phyloP scores from a whole-genome alignment of 257 asterid genomes.

The Echites panduratus region DNA sequence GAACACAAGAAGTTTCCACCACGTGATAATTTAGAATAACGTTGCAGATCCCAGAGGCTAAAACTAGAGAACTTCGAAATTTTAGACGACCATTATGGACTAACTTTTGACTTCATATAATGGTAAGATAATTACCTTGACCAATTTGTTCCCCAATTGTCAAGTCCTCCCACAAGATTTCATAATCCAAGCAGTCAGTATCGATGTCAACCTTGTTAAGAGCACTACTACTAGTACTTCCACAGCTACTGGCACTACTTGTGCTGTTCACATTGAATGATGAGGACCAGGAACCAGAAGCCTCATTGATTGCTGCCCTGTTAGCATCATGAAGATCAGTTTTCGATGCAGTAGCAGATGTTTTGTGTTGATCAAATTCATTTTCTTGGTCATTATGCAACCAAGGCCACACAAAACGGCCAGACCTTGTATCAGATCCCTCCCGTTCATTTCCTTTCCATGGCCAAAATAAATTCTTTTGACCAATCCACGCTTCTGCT shows the following conservation, averaged over 20 bases:
- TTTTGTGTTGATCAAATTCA: conserved; percentile 43
- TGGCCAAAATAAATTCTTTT: conserved; percentile 69
- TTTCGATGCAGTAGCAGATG: conserved; percentile 28
- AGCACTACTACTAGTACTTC: conserved; percentile 72
- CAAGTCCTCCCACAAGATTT: conserved; percentile 93
- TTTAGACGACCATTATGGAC: not conserved
- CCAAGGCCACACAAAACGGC: conserved; percentile 75
- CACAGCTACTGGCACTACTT: conserved; percentile 81
- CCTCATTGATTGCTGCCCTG: conserved; percentile 49
- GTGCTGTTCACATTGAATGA: conserved; percentile 69
- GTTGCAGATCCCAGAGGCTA: conserved; percentile 6
- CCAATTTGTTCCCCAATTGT: conserved; percentile 90
- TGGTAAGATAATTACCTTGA: conserved; percentile 52
- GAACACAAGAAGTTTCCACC: not conserved
- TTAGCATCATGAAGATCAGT: conserved; percentile 44
- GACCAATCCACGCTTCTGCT: conserved; percentile 85
- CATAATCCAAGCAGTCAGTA: conserved; percentile 70
- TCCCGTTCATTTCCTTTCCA: conserved; percentile 74
- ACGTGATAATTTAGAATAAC: not conserved
- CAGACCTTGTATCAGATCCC: conserved; percentile 48
- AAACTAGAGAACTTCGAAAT: conserved; percentile 12
- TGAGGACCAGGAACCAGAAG: conserved; percentile 85
- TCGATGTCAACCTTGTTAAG: conserved; percentile 66
- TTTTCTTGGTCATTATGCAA: conserved; percentile 53
- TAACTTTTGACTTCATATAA: not conserved